Evolutionary conservation across 192 early-diverging fungal species (phyloP), one percentile per base, ranked within the genome.

Genomic region (Mortierella claussenii): DNA sequence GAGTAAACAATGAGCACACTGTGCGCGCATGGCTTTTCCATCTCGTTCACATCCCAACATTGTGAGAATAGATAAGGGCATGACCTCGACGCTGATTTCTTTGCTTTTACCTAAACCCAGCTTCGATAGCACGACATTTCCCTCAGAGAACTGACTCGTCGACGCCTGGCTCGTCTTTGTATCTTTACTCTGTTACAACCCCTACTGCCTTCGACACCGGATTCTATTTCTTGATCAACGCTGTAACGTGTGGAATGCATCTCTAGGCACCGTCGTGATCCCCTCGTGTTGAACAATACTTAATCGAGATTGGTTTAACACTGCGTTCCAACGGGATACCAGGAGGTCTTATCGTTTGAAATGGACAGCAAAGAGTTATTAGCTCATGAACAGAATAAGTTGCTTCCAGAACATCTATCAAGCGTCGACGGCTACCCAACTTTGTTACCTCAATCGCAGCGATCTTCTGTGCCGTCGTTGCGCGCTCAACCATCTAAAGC

Each of bases 291-390:
- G n/a, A n/a, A n/a, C n/a, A n/a, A n/a, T n/a, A n/a, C n/a, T n/a
- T n/a, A n/a, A n/a, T n/a, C n/a, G n/a, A n/a, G n/a, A n/a, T n/a
- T n/a, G n/a, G n/a, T n/a, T n/a, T n/a, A n/a, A n/a, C n/a, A n/a
- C n/a, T n/a, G n/a, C n/a, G n/a, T n/a, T n/a, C n/a, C n/a, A n/a
- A n/a, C n/a, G n/a, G n/a, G n/a, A n/a, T n/a, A n/a, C n/a, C n/a
- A n/a, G n/a, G n/a, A n/a, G n/a, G n/a, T n/a, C n/a, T n/a, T n/a
- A n/a, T n/a, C n/a, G 13, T 40, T 13, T 40, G 21, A 9, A 23
- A 69, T 69, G 67, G 67, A 55, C 13, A 47, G 51, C 40, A 69
- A 60, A 21, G 67, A 44, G 11, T 18, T 24, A 4, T n/a, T 60
- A 34, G 23, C 57, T 9, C 32, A 32, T 3, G 28, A 69, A 42